Conservation (phyloP, 331 rosid genomes). For the Prunus yedoensis region DNA sequence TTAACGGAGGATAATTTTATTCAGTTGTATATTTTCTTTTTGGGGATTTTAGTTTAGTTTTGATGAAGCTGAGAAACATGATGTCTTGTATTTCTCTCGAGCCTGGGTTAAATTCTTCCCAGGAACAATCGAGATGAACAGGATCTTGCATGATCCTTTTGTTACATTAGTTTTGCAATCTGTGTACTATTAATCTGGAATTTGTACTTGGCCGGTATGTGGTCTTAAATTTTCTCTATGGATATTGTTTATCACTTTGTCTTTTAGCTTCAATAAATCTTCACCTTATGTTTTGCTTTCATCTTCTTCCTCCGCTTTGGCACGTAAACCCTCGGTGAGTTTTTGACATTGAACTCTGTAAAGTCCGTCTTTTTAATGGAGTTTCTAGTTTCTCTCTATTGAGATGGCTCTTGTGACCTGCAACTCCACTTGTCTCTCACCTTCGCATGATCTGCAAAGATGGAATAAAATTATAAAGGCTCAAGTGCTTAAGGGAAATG, state of each 20-base stretch:
- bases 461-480: conserved; percentile 27
- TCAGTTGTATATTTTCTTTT: conserved; percentile 13
- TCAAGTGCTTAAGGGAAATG: conserved; percentile 23
- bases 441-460: conserved; percentile 8
- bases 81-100: not conserved
- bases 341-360: not conserved
- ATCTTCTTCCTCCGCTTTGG: not conserved
- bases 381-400: not conserved
- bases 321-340: not conserved
- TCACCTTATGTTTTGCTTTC: not conserved
- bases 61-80: conserved; percentile 6
- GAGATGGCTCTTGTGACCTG: conserved; percentile 25
- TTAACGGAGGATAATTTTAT: not conserved
- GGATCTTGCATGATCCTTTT: not conserved
- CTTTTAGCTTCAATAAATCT: not conserved
- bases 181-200: conserved; percentile 4
- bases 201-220: not conserved
- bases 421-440: conserved; percentile 2
- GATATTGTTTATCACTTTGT: conserved; percentile 8
- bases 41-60: conserved; percentile 6
- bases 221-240: conserved; percentile 1
- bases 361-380: not conserved
- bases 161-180: not conserved
- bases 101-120: conserved; percentile 1
- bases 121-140: not conserved